Percentiles rank a stretch among this genome's conserved stretches.
These are phyloP conservation scores for Rhinocladiella mackenziei DNA, from an alignment of 2,329 filamentous ascomycete species.

Conservation along the genomic window DNA sequence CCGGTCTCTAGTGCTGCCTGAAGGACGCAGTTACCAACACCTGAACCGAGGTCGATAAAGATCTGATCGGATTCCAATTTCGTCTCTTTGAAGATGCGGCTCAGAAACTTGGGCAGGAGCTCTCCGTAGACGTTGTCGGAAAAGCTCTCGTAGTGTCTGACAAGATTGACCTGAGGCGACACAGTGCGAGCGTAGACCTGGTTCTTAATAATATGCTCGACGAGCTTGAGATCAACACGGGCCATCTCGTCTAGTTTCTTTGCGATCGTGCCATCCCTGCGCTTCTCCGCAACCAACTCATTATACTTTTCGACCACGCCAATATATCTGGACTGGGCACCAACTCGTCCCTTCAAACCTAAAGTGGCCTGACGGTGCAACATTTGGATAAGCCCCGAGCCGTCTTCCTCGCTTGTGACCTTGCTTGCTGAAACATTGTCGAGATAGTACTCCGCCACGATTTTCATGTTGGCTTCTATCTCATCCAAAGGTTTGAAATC, in stretches of 20 bases:
- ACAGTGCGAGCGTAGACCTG: conserved; percentile 93
- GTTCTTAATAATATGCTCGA: conserved; percentile 69
- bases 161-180: conserved; percentile 76
- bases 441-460: conserved; percentile 72
- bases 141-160: conserved; percentile 82
- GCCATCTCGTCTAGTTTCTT: conserved; percentile 67
- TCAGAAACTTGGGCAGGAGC: conserved; percentile 77
- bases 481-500: conserved; percentile 65
- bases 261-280: conserved; percentile 67
- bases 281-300: conserved; percentile 58
- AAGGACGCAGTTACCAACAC: conserved; percentile 91
- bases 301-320: conserved; percentile 75
- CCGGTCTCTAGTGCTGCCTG: conserved; percentile 91
- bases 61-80: conserved; percentile 76
- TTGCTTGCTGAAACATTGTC: conserved; percentile 63
- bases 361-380: conserved; percentile 70
- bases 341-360: conserved; percentile 45
- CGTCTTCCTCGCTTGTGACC: conserved; percentile 68
- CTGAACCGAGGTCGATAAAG: conserved; percentile 92
- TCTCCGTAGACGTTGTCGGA: conserved; percentile 95
- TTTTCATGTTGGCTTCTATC: conserved; percentile 65
- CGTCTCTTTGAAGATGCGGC: conserved; percentile 73
- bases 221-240: conserved; percentile 65
- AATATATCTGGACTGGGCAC: conserved; percentile 62
- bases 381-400: conserved; percentile 62